Base-by-base conservation (phyloP, 78 protist species). In the Dictyostelium capitatum region DNA sequence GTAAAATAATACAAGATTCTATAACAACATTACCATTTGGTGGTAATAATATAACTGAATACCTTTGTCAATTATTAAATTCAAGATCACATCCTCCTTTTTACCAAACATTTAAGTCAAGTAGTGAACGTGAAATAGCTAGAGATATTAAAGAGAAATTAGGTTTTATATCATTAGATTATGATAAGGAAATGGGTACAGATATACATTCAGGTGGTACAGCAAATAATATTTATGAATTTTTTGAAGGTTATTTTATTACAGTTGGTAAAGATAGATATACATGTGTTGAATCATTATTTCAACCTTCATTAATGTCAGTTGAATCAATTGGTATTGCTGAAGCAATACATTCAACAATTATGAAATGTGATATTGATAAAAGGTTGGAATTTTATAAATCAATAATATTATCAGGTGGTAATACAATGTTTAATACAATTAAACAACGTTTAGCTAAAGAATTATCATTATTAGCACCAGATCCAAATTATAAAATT, bases 41-140 rank as follows among this genome's bases (percentile, higher is more conserved):
- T 59, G 98, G 98, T 37, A 57, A 97, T 1, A 97, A 96, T 65
- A 43, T 98, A 28, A 96, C 98, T 4, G 89, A 96, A n/a, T 87
- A 75, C 67, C 28, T 98, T 80, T 84, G 96, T 62, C 80, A 79
- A 37, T 51, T 91, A 57, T 30, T 97, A 94, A 90, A 59, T 59
- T 10, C 50, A n/a, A 23, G 48, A 6, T 95, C 97, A 30, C 87
- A 94, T 80, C 50, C 95, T 37, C 37, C n/a, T n/a, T n/a, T n/a
- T n/a, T n/a, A 97, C 67, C 14, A 53, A 4, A 19, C 12, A 25
- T 67, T 32, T n/a, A 25, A 25, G 12, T 11, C 41, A 32, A 1
- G 8, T n/a, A 8, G 14, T 8, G 67, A n/a, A 6, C 8, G 12
- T n/a, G 64, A 28, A 25, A n/a, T 84, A 32, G 91, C 15, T 6